A percentile compares a stretch with the other conserved stretches of the same genome.
phyloP scores from a whole-genome alignment of 148 eudicot genomes.

The Chenopodium quinoa region DNA sequence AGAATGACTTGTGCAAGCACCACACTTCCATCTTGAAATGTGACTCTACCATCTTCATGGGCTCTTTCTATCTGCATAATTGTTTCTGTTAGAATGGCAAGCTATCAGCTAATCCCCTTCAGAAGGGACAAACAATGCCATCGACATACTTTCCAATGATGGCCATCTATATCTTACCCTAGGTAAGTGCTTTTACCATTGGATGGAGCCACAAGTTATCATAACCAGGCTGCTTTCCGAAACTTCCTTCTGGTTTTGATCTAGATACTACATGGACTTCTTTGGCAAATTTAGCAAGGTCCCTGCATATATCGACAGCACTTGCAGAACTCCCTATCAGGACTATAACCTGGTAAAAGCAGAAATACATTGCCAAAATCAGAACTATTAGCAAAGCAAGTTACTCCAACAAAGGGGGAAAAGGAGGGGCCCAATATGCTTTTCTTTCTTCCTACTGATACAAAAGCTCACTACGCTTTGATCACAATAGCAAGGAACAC shows the following conservation, averaged over 20 bases:
- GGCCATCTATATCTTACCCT: slow-evolving; percentile 22
- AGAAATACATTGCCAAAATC: not conserved
- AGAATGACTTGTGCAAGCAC: slow-evolving; percentile 71
- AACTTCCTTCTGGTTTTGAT: slow-evolving; percentile 37
- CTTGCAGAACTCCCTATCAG: slow-evolving; percentile 86
- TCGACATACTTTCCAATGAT: slow-evolving; percentile 11
- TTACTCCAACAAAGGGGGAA: not conserved
- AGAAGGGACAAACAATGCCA: slow-evolving; percentile 14
- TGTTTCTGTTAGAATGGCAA: slow-evolving; percentile 17
- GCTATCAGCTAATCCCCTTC: slow-evolving; percentile 10
- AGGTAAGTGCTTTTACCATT: slow-evolving; percentile 53
- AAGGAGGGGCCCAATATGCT: not conserved
- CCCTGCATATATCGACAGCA: slow-evolving; percentile 77
- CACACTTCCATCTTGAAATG: slow-evolving; percentile 56
- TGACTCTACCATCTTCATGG: slow-evolving; percentile 59
- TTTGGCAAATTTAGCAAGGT: slow-evolving; percentile 67
- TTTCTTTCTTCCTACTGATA: not conserved
- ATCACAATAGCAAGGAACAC: not conserved
- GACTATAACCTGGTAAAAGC: slow-evolving; percentile 57
- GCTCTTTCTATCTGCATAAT: slow-evolving; percentile 64
- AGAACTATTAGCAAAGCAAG: not conserved
- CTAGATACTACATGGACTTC: slow-evolving; percentile 89
- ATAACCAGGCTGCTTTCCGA: slow-evolving; percentile 48
- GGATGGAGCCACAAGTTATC: slow-evolving; percentile 81
- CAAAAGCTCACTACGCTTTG: not conserved